These are phyloP conservation scores for Lasiodiplodia sp. DNA, from an alignment of 2,329 filamentous ascomycete genomes.

Conservation along the genomic window DNA sequence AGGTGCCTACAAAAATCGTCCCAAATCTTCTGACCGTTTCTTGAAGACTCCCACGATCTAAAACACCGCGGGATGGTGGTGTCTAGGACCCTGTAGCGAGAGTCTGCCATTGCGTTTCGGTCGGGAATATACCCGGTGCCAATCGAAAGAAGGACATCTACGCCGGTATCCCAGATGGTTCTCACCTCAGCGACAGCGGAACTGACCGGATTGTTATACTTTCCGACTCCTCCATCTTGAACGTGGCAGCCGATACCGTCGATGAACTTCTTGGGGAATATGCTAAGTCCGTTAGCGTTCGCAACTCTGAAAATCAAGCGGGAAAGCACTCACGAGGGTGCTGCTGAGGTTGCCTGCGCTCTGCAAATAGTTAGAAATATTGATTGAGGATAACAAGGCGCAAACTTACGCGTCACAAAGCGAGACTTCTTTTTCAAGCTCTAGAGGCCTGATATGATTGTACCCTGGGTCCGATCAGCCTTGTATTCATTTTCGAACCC, in stretches of 20 bases:
- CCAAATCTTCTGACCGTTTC: neutral
- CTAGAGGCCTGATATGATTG: slow-evolving; percentile 30
- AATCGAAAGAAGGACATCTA: neutral
- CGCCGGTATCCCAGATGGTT: neutral
- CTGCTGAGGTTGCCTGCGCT: neutral
- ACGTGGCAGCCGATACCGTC: slow-evolving; percentile 4
- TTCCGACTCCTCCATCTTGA: neutral
- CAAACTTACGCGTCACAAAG: neutral
- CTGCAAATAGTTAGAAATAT: neutral
- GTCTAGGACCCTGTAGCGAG: neutral
- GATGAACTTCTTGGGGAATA: slow-evolving; percentile 4
- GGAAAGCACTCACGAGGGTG: neutral
- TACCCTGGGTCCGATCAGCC: slow-evolving; percentile 32
- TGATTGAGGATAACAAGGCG: neutral
- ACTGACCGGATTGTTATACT: neutral
- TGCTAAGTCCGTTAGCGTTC: neutral
- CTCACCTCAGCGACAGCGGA: neutral
- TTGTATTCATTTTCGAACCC: neutral
- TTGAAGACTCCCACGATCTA: neutral
- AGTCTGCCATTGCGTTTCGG: neutral
- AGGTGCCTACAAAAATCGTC: neutral
- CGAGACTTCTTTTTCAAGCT: slow-evolving; percentile 22
- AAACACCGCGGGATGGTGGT: neutral
- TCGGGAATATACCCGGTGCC: neutral
- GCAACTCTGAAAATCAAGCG: neutral